Conservation (phyloP, 495 filamentous ascomycete genomes). For the Lasiosphaeria miniovina region DNA sequence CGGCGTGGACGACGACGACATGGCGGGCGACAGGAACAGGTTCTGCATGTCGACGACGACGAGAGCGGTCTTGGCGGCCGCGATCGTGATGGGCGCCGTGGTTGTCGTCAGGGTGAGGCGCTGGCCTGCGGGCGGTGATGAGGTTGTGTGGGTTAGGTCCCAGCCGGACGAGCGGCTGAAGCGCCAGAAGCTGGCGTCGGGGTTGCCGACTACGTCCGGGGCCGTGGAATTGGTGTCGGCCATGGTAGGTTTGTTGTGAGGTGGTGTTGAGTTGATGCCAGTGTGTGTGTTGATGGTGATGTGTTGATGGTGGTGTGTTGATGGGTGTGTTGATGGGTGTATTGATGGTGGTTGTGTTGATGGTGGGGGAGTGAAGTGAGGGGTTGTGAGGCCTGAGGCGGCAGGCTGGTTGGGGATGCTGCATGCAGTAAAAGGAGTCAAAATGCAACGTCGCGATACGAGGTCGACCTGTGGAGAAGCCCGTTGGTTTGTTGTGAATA, state of each 20-base stretch:
- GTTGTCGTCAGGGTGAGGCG: constrained; percentile 7
- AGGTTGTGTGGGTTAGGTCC: constrained; percentile 5
- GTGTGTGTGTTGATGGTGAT: too few relatives aligned
- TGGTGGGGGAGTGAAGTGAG: too few relatives aligned
- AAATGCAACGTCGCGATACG: too few relatives aligned
- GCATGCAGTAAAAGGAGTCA: too few relatives aligned
- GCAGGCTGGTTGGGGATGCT: too few relatives aligned
- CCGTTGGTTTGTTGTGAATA: too few relatives aligned
- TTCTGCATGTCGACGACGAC: constrained; percentile 12
- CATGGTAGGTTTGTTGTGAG: background rate
- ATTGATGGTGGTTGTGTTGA: too few relatives aligned
- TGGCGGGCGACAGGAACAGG: constrained; percentile 10
- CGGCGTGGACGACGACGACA: background rate
- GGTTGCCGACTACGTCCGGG: background rate
- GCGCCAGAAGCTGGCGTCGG: constrained; percentile 8
- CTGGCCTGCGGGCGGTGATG: background rate
- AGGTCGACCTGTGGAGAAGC: too few relatives aligned
- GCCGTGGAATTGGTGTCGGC: background rate
- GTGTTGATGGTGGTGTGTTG: too few relatives aligned
- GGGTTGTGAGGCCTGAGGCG: too few relatives aligned
- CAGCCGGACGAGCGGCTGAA: constrained; percentile 4
- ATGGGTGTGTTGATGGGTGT: too few relatives aligned
- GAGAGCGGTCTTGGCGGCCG: background rate
- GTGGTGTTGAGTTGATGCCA: too few relatives aligned
- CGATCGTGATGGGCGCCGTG: constrained; percentile 1